phyloP scores from a whole-genome alignment of 139 green algal species.

The Picochlorum sp. region DNA sequence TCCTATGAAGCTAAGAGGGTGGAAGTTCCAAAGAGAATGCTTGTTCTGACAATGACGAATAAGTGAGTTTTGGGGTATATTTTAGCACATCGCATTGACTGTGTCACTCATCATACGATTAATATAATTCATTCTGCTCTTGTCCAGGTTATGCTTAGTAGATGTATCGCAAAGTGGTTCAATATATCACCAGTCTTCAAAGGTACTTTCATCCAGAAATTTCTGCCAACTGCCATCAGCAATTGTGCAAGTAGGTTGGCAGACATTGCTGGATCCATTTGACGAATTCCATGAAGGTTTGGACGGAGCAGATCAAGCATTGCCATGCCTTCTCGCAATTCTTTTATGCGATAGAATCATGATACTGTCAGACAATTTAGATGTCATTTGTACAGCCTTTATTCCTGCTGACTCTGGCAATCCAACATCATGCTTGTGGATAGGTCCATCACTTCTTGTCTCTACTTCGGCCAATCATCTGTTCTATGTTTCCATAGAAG shows the following conservation, averaged over 20 bases:
- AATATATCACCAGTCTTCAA: background rate
- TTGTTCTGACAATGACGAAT: conserved; percentile 15
- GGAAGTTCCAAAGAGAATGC: conserved; percentile 7
- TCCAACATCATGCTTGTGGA: conserved; percentile 30
- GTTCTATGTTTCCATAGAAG: conserved; percentile 29
- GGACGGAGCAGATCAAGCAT: background rate
- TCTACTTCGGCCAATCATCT: conserved; percentile 22
- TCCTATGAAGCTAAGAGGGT: conserved; percentile 7
- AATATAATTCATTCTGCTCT: no score
- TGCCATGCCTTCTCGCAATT: conserved; percentile 13
- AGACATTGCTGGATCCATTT: conserved; percentile 22
- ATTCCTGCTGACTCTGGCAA: background rate
- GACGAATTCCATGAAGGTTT: conserved; percentile 10
- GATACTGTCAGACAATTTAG: conserved; percentile 22
- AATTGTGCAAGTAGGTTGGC: conserved; percentile 39
- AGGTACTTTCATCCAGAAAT: background rate
- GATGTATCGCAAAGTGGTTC: conserved; percentile 7
- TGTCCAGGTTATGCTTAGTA: conserved; percentile 3
- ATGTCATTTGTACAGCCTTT: conserved; percentile 7
- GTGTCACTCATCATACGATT: background rate
- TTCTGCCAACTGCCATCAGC: conserved; percentile 12
- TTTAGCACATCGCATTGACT: background rate
- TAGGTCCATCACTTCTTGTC: conserved; percentile 37
- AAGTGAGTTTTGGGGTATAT: no score
- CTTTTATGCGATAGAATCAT: conserved; percentile 30